phyloP scores from a whole-genome alignment of 257 asterid genomes.

The Solanum etuberosum region DNA sequence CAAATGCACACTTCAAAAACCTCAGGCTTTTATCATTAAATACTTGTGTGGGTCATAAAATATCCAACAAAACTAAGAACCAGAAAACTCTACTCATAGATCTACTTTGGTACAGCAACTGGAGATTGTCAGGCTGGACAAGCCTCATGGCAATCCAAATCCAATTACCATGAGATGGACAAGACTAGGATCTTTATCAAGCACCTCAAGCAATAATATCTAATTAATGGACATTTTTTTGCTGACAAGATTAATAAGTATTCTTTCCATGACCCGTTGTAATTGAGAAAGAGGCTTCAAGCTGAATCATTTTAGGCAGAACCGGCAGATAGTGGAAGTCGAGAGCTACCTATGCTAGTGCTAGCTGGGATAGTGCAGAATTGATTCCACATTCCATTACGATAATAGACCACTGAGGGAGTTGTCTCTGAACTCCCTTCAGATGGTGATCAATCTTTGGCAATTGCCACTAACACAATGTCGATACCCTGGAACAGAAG shows the following conservation, averaged over 20 bases:
- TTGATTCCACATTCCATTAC: neutral
- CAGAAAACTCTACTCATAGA: neutral
- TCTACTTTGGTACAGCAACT: neutral
- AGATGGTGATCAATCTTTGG: neutral
- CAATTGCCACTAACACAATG: neutral
- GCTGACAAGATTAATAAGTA: neutral
- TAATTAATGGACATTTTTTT: neutral
- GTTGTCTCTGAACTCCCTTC: neutral
- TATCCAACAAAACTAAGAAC: neutral
- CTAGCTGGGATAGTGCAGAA: neutral
- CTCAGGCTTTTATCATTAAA: neutral
- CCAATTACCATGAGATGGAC: neutral
- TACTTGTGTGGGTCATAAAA: neutral
- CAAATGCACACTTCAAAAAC: neutral
- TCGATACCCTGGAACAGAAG: neutral
- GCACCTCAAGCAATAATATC: neutral
- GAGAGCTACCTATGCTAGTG: neutral
- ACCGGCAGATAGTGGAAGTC: neutral
- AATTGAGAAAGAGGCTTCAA: neutral
- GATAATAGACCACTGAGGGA: neutral
- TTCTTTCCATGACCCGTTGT: neutral
- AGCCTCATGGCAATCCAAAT: neutral
- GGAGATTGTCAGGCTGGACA: neutral
- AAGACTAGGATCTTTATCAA: neutral
- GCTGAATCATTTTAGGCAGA: neutral